Base-by-base conservation (phyloP, 2,329 filamentous ascomycete genomes). In the Clonostachys solani region DNA sequence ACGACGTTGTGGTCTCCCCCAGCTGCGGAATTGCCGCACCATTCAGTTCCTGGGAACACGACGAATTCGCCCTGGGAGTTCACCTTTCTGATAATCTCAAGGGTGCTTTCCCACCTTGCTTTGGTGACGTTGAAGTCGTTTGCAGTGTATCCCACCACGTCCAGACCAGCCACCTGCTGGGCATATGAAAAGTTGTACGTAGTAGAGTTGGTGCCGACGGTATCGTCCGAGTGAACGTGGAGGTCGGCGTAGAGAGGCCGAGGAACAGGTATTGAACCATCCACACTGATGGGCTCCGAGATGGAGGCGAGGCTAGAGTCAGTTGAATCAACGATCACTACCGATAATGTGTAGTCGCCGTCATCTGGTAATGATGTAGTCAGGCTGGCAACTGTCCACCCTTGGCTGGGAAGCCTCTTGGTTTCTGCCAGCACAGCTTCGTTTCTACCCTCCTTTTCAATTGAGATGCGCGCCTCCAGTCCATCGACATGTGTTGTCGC, bases 61-160 rank as follows among this genome's bases (percentile, higher is more conserved):
- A 65, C 49, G 40, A 63, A 57, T 15, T 56, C 44, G 5, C 56
- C 60, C 2, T 47, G 46, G 3, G 18, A 18, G 47, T 62, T 64
- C 41, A 59, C 47, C 12, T 44, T 33, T 12, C 48, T 53, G 43
- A 62, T 60, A 13, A 58, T 52, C 1, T 52, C 56, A 3, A 61
- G 49, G 9, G 60, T 65, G 4, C 51, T 35, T 13, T 60, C 52
- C 63, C 64, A 68, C n/a, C 52, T 51, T 10, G 53, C 43, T 40
- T 60, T 51, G 29, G 64, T 67, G 50, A 67, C 59, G 44, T 67
- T 62, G 54, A 67, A 68, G 47, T 67, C 63, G 49, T 68, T 67
- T 18, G 65, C 65, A 1, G 64, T 67, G 49, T 67, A 67, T 3
- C 65, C 64, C 1, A 67, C 56, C 10, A 66, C 51, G 29, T 68